Conservation (phyloP, 345 rosid genomes). For the Gossypium stocksii region DNA sequence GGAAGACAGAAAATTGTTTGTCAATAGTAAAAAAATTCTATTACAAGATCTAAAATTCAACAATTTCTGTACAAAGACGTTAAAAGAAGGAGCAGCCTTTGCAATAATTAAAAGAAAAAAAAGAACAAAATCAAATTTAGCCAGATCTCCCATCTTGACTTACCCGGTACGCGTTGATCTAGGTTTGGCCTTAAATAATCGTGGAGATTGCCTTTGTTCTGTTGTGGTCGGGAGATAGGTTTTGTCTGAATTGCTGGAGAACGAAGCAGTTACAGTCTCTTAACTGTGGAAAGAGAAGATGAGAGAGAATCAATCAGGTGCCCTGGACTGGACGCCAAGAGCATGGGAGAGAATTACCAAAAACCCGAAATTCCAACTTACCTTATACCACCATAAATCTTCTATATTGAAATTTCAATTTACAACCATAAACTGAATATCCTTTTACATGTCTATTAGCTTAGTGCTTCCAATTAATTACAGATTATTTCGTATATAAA, state of each 20-base stretch:
- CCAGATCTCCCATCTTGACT: background rate
- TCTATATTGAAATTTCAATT: too few species aligned
- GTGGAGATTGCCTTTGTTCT: too few species aligned
- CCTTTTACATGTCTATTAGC: too few species aligned
- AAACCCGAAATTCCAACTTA: background rate
- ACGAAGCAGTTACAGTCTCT: background rate
- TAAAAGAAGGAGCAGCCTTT: background rate
- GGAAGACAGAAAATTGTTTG: background rate
- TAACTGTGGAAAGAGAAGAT: background rate
- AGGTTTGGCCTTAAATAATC: background rate
- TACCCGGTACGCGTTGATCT: background rate
- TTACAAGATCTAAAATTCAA: background rate
- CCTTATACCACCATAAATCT: too few species aligned
- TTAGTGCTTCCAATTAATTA: too few species aligned
- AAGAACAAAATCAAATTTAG: background rate
- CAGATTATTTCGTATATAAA: too few species aligned
- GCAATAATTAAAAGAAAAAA: background rate
- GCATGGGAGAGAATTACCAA: background rate
- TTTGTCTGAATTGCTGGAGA: background rate
- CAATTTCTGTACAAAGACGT: background rate
- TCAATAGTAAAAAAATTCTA: background rate
- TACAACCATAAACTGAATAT: background rate
- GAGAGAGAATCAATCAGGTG: background rate
- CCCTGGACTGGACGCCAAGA: background rate
- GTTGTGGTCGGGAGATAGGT: background rate